Conservation (phyloP, 2,329 filamentous ascomycete species). For the Curvularia sp. region DNA sequence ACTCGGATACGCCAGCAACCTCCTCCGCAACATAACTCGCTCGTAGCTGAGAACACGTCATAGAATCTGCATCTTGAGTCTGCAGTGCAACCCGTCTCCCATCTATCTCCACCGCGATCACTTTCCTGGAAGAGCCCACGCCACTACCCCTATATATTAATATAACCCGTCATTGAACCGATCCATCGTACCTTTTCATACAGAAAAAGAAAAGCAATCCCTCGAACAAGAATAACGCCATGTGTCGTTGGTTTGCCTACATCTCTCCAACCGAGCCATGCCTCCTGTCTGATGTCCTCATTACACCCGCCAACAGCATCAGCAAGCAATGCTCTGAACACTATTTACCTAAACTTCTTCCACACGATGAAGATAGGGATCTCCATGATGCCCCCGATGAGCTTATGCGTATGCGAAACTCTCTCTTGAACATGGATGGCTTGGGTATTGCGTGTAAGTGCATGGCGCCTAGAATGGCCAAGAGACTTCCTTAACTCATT, state of each 20-base stretch:
- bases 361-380: constrained; percentile 52
- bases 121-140: background rate
- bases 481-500: background rate
- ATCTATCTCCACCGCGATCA: background rate
- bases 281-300: constrained; percentile 62
- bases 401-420: constrained; percentile 58
- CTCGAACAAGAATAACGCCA: constrained; percentile 22
- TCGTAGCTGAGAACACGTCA: constrained; percentile 14
- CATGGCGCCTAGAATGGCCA: background rate
- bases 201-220: background rate
- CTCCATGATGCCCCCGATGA: constrained; percentile 52
- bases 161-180: background rate
- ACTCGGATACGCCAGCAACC: constrained; percentile 2
- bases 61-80: background rate
- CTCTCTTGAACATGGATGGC: constrained; percentile 63
- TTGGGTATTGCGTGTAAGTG: constrained; percentile 59
- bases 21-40: background rate
- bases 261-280: constrained; percentile 61
- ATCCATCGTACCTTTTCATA: background rate
- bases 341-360: constrained; percentile 61
- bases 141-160: background rate
- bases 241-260: constrained; percentile 65
- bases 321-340: constrained; percentile 55
- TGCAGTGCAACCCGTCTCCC: constrained; percentile 3
- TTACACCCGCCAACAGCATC: constrained; percentile 52